A percentile compares a stretch with the other conserved stretches of the same genome.
Conservation (phyloP, 108 stramenopile species). For the Poteriospumella lacustris region DNA sequence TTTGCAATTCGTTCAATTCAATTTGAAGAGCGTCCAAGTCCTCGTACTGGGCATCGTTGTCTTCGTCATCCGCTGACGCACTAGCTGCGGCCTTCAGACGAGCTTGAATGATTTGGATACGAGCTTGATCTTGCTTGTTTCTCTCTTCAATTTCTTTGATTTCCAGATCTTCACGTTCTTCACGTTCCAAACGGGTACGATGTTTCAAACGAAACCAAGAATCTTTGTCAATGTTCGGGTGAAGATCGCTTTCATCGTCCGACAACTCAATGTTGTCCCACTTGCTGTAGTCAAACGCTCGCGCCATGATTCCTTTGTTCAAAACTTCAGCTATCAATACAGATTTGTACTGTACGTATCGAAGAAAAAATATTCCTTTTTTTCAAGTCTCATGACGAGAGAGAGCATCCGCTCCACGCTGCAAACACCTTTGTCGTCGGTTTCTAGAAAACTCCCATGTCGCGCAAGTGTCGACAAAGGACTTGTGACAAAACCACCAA, state of each 20-base stretch:
- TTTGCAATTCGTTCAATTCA: conserved; percentile 15
- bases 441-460: too few relatives aligned
- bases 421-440: too few relatives aligned
- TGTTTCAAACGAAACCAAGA: conserved; percentile 77
- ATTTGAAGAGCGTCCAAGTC: conserved; percentile 14
- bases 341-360: too few relatives aligned
- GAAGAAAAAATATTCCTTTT: too few relatives aligned
- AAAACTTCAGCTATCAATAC: too few relatives aligned
- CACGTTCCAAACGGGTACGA: conserved; percentile 83
- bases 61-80: conserved; percentile 75
- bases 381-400: too few relatives aligned
- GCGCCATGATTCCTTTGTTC: conserved; percentile 59
- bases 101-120: conserved; percentile 13
- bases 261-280: conserved; percentile 95
- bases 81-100: conserved; percentile 63
- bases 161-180: conserved; percentile 33
- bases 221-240: conserved; percentile 97
- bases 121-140: conserved; percentile 19
- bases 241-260: conserved; percentile 96
- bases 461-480: too few relatives aligned
- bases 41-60: conserved; percentile 55
- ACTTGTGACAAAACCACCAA: too few relatives aligned
- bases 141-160: neutral
- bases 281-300: conserved; percentile 89
- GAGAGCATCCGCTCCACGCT: too few relatives aligned